Base-by-base conservation (phyloP, 2,329 filamentous ascomycete species). In the Ophiostoma pallidulum region DNA sequence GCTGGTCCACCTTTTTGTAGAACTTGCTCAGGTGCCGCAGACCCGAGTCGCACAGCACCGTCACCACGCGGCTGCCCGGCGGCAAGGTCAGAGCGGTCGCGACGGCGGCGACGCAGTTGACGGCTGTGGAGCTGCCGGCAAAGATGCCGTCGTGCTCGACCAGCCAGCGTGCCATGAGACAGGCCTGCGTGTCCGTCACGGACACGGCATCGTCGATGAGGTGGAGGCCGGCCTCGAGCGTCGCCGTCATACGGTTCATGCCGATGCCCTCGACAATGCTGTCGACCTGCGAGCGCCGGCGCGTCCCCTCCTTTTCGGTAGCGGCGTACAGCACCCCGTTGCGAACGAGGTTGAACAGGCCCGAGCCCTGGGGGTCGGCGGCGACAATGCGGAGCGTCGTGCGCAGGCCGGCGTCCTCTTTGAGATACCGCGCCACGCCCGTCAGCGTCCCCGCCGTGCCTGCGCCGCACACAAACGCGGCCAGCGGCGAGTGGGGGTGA, bases 91-190 rank as follows among this genome's bases (percentile, higher is more conserved):
- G 73, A 22, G 85, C 86, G 4, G 82, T 73, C 43, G 74, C 74
- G 9, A 86, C 81, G 19, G 86, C 84, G 4, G 85, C 87, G 36
- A 86, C 84, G 73, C 90, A 95, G 64, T 98, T 98, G 45, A 98
- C 91, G n/a, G 90, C 85, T 64, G 86, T 95, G 63, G 88, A 95
- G 63, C 90, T 95, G 8, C 92, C 94, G 35, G 90, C 74, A 59
- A 98, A 98, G 45, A 98, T 82, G 8, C 92, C 92, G 64, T 98
- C 92, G 54, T 90, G 84, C 67, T 97, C 90, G 8, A 96, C 91
- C 35, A 98, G 69, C 88, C 89, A 97, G 53, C 87, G 74, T n/a
- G 91, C 92, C 92, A 98, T 98, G 47, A 75, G 76, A 62, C 86
- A 80, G 12, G 92, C 92, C 69, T 98, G 90, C 42, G 80, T 78